phyloP scores from a whole-genome alignment of 306 rosid genomes.

The Quillaja saponaria region DNA sequence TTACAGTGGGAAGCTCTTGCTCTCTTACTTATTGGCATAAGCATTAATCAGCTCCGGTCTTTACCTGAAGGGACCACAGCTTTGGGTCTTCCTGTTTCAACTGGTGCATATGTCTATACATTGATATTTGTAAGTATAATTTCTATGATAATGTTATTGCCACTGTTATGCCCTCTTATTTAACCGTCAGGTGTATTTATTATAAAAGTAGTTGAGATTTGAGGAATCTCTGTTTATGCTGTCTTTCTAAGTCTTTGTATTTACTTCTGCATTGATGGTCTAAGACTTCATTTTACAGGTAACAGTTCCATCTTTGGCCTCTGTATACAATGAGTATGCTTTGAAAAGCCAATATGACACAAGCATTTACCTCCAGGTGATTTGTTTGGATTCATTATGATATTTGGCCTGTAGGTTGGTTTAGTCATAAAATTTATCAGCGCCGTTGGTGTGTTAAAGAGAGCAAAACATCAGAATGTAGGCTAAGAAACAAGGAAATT shows the following conservation, averaged over 20 bases:
- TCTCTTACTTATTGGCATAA: constrained; percentile 87
- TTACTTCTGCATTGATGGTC: constrained; percentile 27
- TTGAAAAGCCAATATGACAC: constrained; percentile 99
- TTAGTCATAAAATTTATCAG: constrained; percentile 3
- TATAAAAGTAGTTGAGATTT: constrained; percentile 11
- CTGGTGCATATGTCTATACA: constrained; percentile 80
- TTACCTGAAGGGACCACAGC: constrained; percentile 76
- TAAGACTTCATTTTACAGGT: constrained; percentile 59
- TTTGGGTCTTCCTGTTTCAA: constrained; percentile 72
- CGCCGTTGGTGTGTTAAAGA: no score
- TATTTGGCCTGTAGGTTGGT: constrained; percentile 1
- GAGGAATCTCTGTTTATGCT: constrained; percentile 2
- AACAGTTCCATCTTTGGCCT: constrained; percentile 95
- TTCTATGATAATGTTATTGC: constrained; percentile 8
- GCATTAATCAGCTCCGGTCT: constrained; percentile 87
- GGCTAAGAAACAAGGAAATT: no score
- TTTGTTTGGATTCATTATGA: not conserved
- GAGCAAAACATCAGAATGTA: no score
- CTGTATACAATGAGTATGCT: constrained; percentile 97
- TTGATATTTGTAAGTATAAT: constrained; percentile 72
- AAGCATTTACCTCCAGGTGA: constrained; percentile 98
- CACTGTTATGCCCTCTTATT: not conserved
- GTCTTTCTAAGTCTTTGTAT: constrained; percentile 10
- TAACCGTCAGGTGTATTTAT: not conserved
- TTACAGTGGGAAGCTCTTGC: constrained; percentile 99